Conservation (phyloP, 2,329 filamentous ascomycete genomes). For the Penicillium decumbens region DNA sequence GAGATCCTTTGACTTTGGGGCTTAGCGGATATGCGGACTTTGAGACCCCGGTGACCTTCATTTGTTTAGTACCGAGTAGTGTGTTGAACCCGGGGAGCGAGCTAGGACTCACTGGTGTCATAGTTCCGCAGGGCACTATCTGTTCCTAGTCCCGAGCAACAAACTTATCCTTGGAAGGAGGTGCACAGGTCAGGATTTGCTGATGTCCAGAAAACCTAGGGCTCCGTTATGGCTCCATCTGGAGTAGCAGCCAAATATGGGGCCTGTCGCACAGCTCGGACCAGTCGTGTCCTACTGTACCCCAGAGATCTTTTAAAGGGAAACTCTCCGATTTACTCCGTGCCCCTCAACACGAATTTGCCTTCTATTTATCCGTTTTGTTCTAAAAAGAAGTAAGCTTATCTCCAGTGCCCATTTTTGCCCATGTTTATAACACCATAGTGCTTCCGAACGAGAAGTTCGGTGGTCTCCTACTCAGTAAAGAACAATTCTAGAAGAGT, state of each 20-base stretch:
- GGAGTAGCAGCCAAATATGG: background rate
- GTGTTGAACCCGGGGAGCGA: no score
- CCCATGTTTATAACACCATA: background rate
- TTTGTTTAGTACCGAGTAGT: background rate
- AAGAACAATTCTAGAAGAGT: background rate
- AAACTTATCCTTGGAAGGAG: no score
- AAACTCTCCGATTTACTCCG: background rate
- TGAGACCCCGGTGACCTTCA: background rate
- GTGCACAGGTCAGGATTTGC: background rate
- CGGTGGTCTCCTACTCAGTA: background rate
- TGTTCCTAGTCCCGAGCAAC: background rate
- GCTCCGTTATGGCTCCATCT: background rate
- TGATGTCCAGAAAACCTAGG: background rate
- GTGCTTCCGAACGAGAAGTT: slow-evolving; percentile 1
- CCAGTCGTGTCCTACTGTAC: background rate
- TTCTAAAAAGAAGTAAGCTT: background rate
- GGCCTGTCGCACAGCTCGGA: background rate
- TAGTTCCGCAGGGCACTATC: background rate
- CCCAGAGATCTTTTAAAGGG: background rate
- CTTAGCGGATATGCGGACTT: background rate
- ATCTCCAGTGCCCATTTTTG: background rate
- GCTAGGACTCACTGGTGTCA: no score
- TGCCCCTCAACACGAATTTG: background rate
- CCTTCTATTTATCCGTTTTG: background rate
- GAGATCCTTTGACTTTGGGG: background rate